phyloP scores from a whole-genome alignment of 2,329 filamentous ascomycete genomes.

The Aspergillus pseudoviridinutans region DNA sequence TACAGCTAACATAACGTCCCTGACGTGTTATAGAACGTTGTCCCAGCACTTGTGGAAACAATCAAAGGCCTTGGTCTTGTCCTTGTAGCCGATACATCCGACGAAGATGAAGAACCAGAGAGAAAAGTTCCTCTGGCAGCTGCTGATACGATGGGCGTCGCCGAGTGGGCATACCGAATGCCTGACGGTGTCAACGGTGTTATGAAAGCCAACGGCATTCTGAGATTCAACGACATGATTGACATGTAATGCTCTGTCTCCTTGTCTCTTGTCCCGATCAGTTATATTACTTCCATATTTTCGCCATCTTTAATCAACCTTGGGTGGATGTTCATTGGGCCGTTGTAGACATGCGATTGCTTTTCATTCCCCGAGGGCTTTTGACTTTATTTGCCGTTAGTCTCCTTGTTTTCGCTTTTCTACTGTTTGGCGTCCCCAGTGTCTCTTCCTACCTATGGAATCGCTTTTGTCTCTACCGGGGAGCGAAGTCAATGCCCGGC shows the following conservation, averaged over 20 bases:
- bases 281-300: neutral
- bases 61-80: slow-evolving; percentile 94
- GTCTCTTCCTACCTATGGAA: neutral
- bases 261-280: neutral
- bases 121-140: slow-evolving; percentile 18
- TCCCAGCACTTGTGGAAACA: slow-evolving; percentile 84
- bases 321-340: neutral
- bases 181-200: slow-evolving; percentile 84
- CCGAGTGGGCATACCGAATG: slow-evolving; percentile 49
- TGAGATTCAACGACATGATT: slow-evolving; percentile 91
- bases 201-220: slow-evolving; percentile 76
- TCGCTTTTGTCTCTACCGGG: neutral
- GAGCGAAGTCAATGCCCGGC: neutral
- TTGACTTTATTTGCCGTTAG: neutral
- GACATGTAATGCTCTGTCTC: slow-evolving; percentile 51
- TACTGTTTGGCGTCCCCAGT: neutral
- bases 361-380: neutral
- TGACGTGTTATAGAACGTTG: slow-evolving; percentile 66
- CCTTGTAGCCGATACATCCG: slow-evolving; percentile 81
- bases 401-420: neutral
- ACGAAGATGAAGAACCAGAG: slow-evolving; percentile 42
- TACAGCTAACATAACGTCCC: neutral
- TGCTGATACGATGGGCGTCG: slow-evolving; percentile 27
- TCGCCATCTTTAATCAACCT: neutral
- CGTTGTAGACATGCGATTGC: neutral